A percentile compares a stretch with the other conserved stretches of the same genome.
These are phyloP conservation scores for Pyrus betulifolia DNA, from an alignment of 306 rosid genomes.

Conservation along the genomic window DNA sequence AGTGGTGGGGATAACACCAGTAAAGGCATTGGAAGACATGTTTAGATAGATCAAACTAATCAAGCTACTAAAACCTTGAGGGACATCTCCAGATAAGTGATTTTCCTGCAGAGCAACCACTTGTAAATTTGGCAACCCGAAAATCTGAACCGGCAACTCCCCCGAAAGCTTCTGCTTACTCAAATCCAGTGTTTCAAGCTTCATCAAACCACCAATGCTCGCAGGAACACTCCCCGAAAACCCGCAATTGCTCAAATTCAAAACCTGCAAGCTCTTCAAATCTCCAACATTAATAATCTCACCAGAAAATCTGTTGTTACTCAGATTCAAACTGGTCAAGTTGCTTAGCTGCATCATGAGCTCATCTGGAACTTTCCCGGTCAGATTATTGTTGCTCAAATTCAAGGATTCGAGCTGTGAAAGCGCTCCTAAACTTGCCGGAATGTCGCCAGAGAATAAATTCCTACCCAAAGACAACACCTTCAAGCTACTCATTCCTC, in stretches of 20 bases:
- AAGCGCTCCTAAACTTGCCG: slow-evolving; percentile 39
- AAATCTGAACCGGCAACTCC: slow-evolving; percentile 61
- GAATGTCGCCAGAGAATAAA: slow-evolving; percentile 45
- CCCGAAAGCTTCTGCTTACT: slow-evolving; percentile 70
- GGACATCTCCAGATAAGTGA: slow-evolving; percentile 50
- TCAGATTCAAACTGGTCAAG: slow-evolving; percentile 54
- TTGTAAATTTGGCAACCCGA: slow-evolving; percentile 63
- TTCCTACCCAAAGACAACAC: slow-evolving; percentile 49
- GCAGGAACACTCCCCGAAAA: slow-evolving; percentile 54
- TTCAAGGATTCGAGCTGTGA: slow-evolving; percentile 46
- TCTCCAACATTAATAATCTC: slow-evolving; percentile 40
- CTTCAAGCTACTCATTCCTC: slow-evolving; percentile 31
- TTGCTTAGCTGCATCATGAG: slow-evolving; percentile 49
- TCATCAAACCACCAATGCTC: slow-evolving; percentile 57
- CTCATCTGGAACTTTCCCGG: slow-evolving; percentile 46
- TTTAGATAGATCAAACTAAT: slow-evolving; percentile 53
- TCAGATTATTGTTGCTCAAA: slow-evolving; percentile 47
- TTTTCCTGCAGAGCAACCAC: slow-evolving; percentile 61
- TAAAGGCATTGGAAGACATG: slow-evolving; percentile 48
- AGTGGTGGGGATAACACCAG: slow-evolving; percentile 53
- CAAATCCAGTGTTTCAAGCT: slow-evolving; percentile 58
- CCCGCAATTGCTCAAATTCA: slow-evolving; percentile 68
- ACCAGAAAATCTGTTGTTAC: slow-evolving; percentile 57
- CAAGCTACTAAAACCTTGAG: slow-evolving; percentile 85
- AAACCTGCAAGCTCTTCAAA: slow-evolving; percentile 42